Percentiles rank a stretch among this genome's conserved stretches.
Conservation (phyloP, 1,284 basidiomycete species). For the Trametes hirsuta region DNA sequence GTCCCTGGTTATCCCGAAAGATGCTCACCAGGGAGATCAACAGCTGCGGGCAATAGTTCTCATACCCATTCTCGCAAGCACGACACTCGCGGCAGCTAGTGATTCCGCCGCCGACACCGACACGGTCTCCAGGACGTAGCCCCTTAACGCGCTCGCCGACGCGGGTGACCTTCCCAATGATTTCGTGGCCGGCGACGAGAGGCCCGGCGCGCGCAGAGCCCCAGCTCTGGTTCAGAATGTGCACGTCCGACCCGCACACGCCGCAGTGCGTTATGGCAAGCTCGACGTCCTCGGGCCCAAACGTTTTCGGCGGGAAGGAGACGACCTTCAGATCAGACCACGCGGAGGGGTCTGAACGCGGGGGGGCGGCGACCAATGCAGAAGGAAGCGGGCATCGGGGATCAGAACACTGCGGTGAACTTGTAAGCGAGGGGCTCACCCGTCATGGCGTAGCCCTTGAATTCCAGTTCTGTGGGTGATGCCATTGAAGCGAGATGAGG, state of each 20-base stretch:
- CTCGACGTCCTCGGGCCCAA: conserved; percentile 40
- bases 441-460: conserved; percentile 30
- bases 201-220: conserved; percentile 40
- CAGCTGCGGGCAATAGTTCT: conserved; percentile 51
- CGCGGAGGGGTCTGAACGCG: conserved; percentile 24
- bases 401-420: not conserved
- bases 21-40: conserved; percentile 26
- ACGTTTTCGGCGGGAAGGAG: conserved; percentile 38
- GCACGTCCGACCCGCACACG: conserved; percentile 58
- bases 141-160: conserved; percentile 57
- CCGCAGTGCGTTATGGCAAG: conserved; percentile 44
- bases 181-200: conserved; percentile 59
- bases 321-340: conserved; percentile 49
- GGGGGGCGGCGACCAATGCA: not conserved
- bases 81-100: conserved; percentile 56
- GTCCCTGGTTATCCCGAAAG: no score
- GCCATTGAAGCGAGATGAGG: conserved; percentile 7
- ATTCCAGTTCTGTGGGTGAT: conserved; percentile 10
- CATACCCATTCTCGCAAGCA: conserved; percentile 56
- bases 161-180: conserved; percentile 56
- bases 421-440: conserved; percentile 1
- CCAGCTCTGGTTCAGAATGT: conserved; percentile 54
- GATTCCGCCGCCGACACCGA: conserved; percentile 67
- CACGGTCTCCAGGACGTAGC: conserved; percentile 67
- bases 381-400: not conserved